Base-by-base conservation (phyloP, 805 yeast species). In the Priceomyces castillae region DNA sequence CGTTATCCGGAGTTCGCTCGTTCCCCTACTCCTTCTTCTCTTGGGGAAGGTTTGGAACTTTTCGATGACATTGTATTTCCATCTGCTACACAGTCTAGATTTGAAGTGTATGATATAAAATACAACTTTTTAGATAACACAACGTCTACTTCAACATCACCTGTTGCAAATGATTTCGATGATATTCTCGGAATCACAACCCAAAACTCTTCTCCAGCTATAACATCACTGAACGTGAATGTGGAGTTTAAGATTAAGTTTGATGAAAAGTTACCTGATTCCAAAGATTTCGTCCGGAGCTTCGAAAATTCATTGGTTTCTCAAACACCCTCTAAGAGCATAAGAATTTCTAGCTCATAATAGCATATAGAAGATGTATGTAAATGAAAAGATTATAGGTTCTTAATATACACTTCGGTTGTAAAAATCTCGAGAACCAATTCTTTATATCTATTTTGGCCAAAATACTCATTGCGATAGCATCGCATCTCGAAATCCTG, bases 41-140 rank as follows among this genome's bases (percentile, higher is more conserved):
- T 39, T 6, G 35, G 40, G 9, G 23, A 42, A 30, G 43, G 44
- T 5, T 57, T 54, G 15, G 73, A 65, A 40, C 43, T 69, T 22
- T 71, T 71, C 46, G 73, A 65, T 44, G 73, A 65, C 40, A 61
- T 71, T 49, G 50, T 71, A 20, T 58, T 58, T 23, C 65, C 74
- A 5, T 54, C 71, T 3, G 67, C 60, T 7, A 59, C 67, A 10
- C 55, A 65, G 43, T 49, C 50, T 36, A 58, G 76, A 49, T 70
- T 70, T 46, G 64, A 62, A 34, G 65, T 70, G 16, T 55, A 49
- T 39, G 62, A 58, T 28, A 41, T 51, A 34, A 39, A 46, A 7
- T 67, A 60, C 53, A 51, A 57, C 38, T 64, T 61, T 48, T 35
- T 46, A 18, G 53, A 51, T 17, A 11, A 23, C 17, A 18, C 43